These are phyloP conservation scores for Vinca minor DNA, from an alignment of 257 asterid species.

Conservation along the genomic window DNA sequence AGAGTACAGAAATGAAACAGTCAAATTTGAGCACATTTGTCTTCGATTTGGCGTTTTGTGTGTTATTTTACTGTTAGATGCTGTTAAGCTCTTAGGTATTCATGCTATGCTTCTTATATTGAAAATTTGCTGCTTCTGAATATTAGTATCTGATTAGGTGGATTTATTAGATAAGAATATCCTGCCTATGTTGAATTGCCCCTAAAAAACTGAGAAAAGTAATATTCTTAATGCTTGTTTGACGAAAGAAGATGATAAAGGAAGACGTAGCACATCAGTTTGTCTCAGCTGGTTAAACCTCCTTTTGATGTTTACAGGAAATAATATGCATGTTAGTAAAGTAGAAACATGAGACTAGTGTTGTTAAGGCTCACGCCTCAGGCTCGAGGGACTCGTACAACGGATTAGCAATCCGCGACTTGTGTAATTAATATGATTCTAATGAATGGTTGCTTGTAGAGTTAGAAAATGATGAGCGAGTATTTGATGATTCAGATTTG, in stretches of 20 bases:
- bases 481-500: too few relatives aligned
- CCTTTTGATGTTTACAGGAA: background rate
- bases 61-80: too few relatives aligned
- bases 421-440: background rate
- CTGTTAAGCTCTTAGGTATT: too few relatives aligned
- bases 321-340: background rate
- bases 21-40: too few relatives aligned
- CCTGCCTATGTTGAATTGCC: background rate
- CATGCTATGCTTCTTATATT: background rate
- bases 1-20: background rate
- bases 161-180: background rate
- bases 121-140: background rate
- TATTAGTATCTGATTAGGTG: background rate
- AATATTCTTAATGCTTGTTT: too few relatives aligned
- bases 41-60: too few relatives aligned
- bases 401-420: too few relatives aligned
- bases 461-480: too few relatives aligned
- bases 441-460: too few relatives aligned
- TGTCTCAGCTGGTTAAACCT: too few relatives aligned
- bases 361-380: background rate
- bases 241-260: background rate
- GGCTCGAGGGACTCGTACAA: too few relatives aligned
- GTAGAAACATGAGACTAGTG: background rate
- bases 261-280: too few relatives aligned
- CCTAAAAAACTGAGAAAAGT: background rate